These are phyloP conservation scores for Termitomyces sp. DNA, from an alignment of 768 basidiomycete species.

Conservation along the genomic window DNA sequence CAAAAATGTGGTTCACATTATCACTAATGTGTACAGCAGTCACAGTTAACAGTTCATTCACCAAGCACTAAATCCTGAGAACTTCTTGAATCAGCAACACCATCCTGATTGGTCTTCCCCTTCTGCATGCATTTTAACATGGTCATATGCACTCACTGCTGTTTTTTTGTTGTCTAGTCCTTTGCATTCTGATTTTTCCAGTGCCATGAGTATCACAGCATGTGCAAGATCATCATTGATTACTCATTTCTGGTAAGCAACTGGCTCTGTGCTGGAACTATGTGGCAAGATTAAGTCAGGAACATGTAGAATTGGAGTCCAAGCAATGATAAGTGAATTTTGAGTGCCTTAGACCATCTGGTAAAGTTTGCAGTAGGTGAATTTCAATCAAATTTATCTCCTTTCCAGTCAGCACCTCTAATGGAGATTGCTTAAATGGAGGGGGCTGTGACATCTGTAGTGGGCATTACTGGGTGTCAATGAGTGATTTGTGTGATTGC, in stretches of 20 bases:
- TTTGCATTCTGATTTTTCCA: neutral
- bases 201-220: neutral
- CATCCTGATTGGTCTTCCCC: neutral
- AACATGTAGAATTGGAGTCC: neutral
- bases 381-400: neutral
- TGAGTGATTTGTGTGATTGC: neutral
- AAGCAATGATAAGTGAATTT: neutral
- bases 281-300: neutral
- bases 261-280: neutral
- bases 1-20: neutral
- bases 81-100: neutral
- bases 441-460: neutral
- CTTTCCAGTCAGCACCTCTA: neutral
- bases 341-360: neutral
- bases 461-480: neutral
- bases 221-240: neutral
- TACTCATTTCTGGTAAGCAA: neutral
- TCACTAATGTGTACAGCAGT: neutral
- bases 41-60: neutral
- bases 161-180: neutral
- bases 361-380: neutral
- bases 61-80: neutral
- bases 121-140: neutral
- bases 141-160: neutral
- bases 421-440: neutral